phyloP scores from a whole-genome alignment of 2,329 filamentous ascomycete species.

The Beauveria brongniartii region DNA sequence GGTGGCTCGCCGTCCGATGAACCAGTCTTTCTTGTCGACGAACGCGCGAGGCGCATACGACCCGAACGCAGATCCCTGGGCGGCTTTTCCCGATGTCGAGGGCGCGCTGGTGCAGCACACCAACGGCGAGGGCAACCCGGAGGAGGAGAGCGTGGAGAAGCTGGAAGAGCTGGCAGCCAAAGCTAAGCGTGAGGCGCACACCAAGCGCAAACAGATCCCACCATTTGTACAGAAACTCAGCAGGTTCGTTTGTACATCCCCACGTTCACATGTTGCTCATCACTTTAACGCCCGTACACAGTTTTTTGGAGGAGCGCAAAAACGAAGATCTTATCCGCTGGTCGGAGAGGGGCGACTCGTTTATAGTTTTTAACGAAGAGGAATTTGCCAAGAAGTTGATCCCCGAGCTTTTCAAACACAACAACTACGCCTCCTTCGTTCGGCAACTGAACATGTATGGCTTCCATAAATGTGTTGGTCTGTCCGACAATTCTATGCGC shows the following conservation, averaged over 20 bases:
- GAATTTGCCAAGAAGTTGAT: constrained; percentile 97
- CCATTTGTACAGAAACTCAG: constrained; percentile 97
- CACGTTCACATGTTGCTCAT: not conserved
- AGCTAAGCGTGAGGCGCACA: constrained; percentile 79
- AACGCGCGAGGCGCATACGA: constrained; percentile 31
- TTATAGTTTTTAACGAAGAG: constrained; percentile 94
- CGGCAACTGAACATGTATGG: constrained; percentile 96
- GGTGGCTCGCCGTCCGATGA: constrained; percentile 44
- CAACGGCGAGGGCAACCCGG: constrained; percentile 26
- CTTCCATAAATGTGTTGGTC: constrained; percentile 89
- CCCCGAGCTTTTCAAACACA: constrained; percentile 97
- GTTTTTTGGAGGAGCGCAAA: constrained; percentile 86
- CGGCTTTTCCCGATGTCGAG: constrained; percentile 32
- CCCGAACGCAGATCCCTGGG: constrained; percentile 31
- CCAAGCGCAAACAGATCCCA: constrained; percentile 90
- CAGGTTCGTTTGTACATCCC: constrained; percentile 56
- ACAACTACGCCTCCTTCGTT: constrained; percentile 95
- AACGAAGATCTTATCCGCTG: constrained; percentile 94
- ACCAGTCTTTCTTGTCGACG: constrained; percentile 40
- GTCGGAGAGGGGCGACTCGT: constrained; percentile 94
- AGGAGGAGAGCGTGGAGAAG: constrained; percentile 66
- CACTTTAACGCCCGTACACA: constrained; percentile 32
- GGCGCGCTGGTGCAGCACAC: constrained; percentile 29
- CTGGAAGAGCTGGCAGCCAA: constrained; percentile 71
- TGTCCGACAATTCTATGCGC: constrained; percentile 96